Evolutionary conservation across 1,284 basidiomycete species (phyloP).

Genomic region (Coniferiporia sulphurascens): DNA sequence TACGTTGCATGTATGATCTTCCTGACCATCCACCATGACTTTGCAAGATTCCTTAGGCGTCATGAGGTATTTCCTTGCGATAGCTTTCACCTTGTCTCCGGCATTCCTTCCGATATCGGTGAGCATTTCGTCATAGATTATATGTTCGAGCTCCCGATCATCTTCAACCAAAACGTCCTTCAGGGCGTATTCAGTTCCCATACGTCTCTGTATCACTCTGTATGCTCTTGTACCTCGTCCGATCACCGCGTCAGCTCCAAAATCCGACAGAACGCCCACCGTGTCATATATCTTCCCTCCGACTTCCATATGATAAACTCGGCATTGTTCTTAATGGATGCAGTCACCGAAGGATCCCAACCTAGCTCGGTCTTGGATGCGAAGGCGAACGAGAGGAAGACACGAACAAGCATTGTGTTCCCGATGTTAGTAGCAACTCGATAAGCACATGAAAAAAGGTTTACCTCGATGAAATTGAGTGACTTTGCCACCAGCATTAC

Average conservation of each 20-base stretch:
- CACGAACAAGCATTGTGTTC: background rate
- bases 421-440: background rate
- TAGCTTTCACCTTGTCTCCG: background rate
- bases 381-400: slow-evolving; percentile 9
- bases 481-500: background rate
- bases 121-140: background rate
- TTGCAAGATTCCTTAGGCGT: background rate
- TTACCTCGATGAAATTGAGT: slow-evolving; percentile 7
- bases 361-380: slow-evolving; percentile 1
- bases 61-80: background rate
- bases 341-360: slow-evolving; percentile 1
- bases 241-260: background rate
- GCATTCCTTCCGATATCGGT: background rate
- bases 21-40: background rate
- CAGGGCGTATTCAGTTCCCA: background rate
- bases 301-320: background rate
- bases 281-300: background rate
- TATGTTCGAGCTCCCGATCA: slow-evolving; percentile 1
- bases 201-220: background rate
- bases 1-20: slow-evolving; percentile 5
- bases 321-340: background rate
- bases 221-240: background rate
- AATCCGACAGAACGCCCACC: slow-evolving; percentile 1
- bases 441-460: background rate
- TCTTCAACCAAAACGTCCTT: slow-evolving; percentile 1